Conservation (phyloP, 2,329 filamentous ascomycete species). For the Curvularia spicifera region DNA sequence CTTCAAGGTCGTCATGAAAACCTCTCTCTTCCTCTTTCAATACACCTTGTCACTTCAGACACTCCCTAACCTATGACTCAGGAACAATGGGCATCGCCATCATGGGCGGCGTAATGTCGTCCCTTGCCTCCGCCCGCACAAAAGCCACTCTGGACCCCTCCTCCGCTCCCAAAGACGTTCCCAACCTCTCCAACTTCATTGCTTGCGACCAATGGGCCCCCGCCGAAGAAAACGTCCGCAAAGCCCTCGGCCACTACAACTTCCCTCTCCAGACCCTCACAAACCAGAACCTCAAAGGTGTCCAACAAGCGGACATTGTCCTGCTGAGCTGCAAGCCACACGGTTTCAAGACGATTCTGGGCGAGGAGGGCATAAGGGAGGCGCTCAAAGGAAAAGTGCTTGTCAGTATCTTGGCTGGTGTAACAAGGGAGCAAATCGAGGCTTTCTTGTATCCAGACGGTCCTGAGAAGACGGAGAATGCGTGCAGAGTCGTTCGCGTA, state of each 20-base stretch:
- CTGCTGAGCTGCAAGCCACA: slow-evolving; percentile 83
- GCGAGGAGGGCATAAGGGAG: slow-evolving; percentile 69
- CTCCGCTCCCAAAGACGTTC: slow-evolving; percentile 47
- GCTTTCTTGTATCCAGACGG: slow-evolving; percentile 64
- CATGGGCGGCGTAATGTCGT: slow-evolving; percentile 77
- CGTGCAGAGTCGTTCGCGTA: slow-evolving; percentile 73
- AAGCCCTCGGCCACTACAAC: slow-evolving; percentile 68
- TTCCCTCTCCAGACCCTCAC: slow-evolving; percentile 69
- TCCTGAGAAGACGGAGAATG: slow-evolving; percentile 50
- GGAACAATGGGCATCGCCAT: slow-evolving; percentile 88
- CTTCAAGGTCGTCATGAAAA: neutral
- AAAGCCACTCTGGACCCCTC: slow-evolving; percentile 49
- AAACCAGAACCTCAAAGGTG: slow-evolving; percentile 73
- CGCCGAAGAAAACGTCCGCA: slow-evolving; percentile 71
- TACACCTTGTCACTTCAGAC: neutral
- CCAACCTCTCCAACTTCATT: slow-evolving; percentile 73
- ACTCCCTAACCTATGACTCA: slow-evolving; percentile 44
- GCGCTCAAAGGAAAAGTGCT: slow-evolving; percentile 81
- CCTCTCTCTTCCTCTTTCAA: neutral
- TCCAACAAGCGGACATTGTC: slow-evolving; percentile 72
- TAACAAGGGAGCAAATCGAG: slow-evolving; percentile 73
- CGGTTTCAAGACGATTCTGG: slow-evolving; percentile 72
- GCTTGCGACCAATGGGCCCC: slow-evolving; percentile 77
- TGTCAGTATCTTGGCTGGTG: slow-evolving; percentile 80
- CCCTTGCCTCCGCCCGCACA: slow-evolving; percentile 60